Base-by-base conservation (phyloP, 2,329 filamentous ascomycete species). In the Arthroderma uncinatum region DNA sequence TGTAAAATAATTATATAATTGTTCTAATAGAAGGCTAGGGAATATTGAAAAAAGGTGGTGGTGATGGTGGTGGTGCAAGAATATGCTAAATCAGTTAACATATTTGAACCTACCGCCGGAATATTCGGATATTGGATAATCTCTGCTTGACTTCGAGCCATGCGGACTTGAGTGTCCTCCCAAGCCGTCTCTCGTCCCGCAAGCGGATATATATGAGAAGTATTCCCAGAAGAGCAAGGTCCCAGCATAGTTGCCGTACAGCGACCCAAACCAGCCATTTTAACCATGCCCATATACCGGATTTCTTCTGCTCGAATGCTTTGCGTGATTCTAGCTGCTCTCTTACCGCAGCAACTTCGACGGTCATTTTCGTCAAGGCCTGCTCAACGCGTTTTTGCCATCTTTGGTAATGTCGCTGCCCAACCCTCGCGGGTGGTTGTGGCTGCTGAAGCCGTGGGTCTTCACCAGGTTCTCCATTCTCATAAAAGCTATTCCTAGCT, bases 321-420 rank as follows among this genome's bases (percentile, higher is more conserved):
- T 87, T 79, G 0, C 88, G 84, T 0, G 83, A 81, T 56, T 89
- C 86, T 63, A 97, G 86, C 68, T 97, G 91, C 72, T 98, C 93
- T 36, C 93, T 82, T 60, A 97, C 73, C 0, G 93, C 93, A 1
- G 93, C 91, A 33, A 98, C 83, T 72, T 98, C 93, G 14, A 90
- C 87, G 4, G 91, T 95, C 74, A 97, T 84, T 64, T 90, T 88
- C 57, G 92, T 88, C 57, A 97, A 78, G 21, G 89, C 88, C 44
- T 84, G 81, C 73, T 97, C 92, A 60, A 97, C 85, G 64, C 87
- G 84, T 59, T 82, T 84, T 54, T 87, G 84, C 89, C 90, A 95
- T 65, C 82, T 83, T 60, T 74, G 71, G 62, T 79, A 76, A 23
- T 63, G 60, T 10, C 60, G 59, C 36, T 63, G 61, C 28, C 63